Evolutionary conservation across 2,329 filamentous ascomycete species (phyloP).

Genomic region (Clonostachys byssicola): DNA sequence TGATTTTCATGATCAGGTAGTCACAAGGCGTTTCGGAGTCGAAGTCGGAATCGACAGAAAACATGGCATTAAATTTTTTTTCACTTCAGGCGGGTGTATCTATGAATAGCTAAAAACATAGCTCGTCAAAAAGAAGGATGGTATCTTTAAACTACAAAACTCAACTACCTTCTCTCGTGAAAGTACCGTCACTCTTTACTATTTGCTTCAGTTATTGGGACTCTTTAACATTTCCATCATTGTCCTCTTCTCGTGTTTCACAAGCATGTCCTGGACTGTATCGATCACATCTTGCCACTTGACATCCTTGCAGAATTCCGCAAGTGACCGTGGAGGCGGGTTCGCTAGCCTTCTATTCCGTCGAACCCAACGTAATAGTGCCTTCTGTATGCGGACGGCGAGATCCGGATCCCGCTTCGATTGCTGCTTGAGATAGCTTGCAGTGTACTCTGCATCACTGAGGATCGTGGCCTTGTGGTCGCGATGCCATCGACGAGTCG

Average conservation of each 20-base stretch:
- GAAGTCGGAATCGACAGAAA: too few species aligned
- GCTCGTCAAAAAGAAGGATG: too few species aligned
- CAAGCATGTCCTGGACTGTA: conserved; percentile 20
- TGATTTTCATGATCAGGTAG: too few species aligned
- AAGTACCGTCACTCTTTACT: too few species aligned
- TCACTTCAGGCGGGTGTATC: too few species aligned
- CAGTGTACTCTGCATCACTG: conserved; percentile 20
- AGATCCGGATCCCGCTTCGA: conserved; percentile 24
- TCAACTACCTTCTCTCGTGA: too few species aligned
- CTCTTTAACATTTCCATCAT: not conserved
- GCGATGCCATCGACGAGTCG: conserved; percentile 30
- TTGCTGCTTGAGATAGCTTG: conserved; percentile 27
- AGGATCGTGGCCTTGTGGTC: conserved; percentile 26
- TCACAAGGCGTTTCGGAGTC: too few species aligned
- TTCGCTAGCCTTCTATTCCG: conserved; percentile 2
- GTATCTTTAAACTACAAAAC: too few species aligned
- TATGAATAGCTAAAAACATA: too few species aligned
- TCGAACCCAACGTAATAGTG: conserved; percentile 16
- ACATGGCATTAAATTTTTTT: too few species aligned
- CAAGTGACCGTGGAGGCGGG: conserved; percentile 16
- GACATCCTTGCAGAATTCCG: conserved; percentile 23
- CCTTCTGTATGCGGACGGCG: conserved; percentile 24
- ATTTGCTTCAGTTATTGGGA: too few species aligned
- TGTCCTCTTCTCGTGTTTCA: conserved; percentile 10
- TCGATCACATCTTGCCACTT: conserved; percentile 26